Base-by-base conservation (phyloP, 139 green algal species). In the Chlamydomonas eustigma region DNA sequence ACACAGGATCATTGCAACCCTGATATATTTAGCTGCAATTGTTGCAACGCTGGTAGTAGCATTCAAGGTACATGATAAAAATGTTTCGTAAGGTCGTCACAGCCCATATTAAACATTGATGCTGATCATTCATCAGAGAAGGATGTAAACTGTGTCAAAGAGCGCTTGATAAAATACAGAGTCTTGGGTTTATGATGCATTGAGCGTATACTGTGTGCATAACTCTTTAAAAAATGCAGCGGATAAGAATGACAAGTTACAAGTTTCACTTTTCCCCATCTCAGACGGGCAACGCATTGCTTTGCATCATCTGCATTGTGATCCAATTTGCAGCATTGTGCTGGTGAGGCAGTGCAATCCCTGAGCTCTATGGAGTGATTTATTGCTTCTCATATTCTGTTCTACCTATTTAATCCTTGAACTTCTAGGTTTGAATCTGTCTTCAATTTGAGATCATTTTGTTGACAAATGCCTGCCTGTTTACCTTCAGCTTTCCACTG, bases 241-340 rank as follows among this genome's bases (percentile, higher is more conserved):
- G 4, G 2, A 3, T 32, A 28, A 39, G 5, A 64, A 18, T 39
- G 31, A 31, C 25, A 25, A 3, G n/a, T 51, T 33, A 51, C n/a
- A 33, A 5, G 30, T 33, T 36, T 71, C 6, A 39, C 12, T 8
- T 37, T 34, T 37, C 2, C 35, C 18, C 1, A 12, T 2, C 32
- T 39, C 75, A 80, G 51, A 76, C 64, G 3, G 25, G 51, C 39
- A 85, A 75, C 35, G 76, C 71, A 1, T 24, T 1, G 22, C 44
- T 85, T 3, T 82, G 76, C 66, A 37, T 85, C 32, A 71, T 85
- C 38, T 76, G 81, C 67, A 44, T 85, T 0, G 1, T 85, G 30
- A 78, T 85, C 4, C 80, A 85, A 58, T 24, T 85, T 0, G 34
- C 64, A 22, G 76, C 80, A 2, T 52, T 85, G 25, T 1, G 76